Conservation (phyloP, 305 asterid genomes). For the Fraxinus baroniana region DNA sequence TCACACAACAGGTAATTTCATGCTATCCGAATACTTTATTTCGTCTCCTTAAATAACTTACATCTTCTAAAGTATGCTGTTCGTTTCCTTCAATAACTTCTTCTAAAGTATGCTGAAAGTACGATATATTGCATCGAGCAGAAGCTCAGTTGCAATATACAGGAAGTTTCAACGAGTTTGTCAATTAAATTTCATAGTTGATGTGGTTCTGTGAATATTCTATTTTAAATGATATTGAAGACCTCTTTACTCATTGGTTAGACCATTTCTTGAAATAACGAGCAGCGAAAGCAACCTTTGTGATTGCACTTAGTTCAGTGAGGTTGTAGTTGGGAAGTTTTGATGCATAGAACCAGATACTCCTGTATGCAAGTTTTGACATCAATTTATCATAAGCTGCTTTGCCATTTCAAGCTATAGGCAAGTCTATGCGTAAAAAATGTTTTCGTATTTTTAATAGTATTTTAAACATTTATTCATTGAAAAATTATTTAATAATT, state of each 20-base stretch:
- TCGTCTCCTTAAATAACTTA: not conserved
- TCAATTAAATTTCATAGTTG: not conserved
- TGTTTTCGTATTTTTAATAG: not conserved
- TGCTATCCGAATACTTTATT: not conserved
- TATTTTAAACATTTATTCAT: not conserved
- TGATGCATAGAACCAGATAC: not conserved
- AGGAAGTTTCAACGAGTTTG: not conserved
- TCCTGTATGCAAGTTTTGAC: not conserved
- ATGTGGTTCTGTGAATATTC: not conserved
- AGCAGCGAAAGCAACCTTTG: not conserved
- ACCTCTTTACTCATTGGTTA: not conserved
- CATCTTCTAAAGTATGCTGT: not conserved
- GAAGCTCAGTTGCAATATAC: not conserved
- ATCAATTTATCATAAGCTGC: not conserved
- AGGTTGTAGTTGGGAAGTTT: not conserved
- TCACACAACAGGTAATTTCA: conserved; percentile 66
- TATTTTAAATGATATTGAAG: not conserved
- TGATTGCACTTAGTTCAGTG: not conserved
- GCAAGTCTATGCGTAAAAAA: not conserved
- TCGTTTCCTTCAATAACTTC: not conserved
- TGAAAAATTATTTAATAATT: too few relatives aligned
- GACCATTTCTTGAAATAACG: not conserved
- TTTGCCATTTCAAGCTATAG: not conserved
- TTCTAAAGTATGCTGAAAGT: not conserved
- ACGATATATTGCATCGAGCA: not conserved